A percentile compares a stretch with the other conserved stretches of the same genome.
phyloP scores from a whole-genome alignment of 2,329 filamentous ascomycete genomes.

The Colletotrichum godetiae region DNA sequence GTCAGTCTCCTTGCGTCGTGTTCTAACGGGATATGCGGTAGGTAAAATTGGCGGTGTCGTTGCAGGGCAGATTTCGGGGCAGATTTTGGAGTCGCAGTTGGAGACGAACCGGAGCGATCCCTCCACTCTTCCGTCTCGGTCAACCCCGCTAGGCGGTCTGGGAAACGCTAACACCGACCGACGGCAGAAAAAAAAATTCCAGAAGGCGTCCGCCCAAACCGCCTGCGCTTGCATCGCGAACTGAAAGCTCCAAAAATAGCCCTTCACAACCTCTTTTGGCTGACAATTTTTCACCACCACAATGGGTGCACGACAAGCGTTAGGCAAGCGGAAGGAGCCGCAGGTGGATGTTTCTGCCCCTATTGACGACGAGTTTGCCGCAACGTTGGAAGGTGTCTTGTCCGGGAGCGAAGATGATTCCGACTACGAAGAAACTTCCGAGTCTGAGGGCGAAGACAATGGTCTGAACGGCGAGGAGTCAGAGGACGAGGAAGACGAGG shows the following conservation, averaged over 20 bases:
- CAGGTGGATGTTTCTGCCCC: constrained; percentile 64
- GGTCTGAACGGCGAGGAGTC: constrained; percentile 53
- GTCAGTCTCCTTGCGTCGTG: neutral
- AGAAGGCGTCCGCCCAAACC: constrained; percentile 20
- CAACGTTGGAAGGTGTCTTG: constrained; percentile 66
- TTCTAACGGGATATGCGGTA: neutral
- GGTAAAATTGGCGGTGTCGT: neutral
- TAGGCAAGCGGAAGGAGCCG: constrained; percentile 74
- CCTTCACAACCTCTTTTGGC: constrained; percentile 19
- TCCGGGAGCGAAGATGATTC: constrained; percentile 69
- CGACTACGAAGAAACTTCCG: constrained; percentile 60
- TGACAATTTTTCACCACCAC: constrained; percentile 32
- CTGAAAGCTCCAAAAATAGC: constrained; percentile 36
- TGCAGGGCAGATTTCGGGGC: constrained; percentile 10
- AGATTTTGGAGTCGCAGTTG: neutral
- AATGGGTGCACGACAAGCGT: constrained; percentile 55
- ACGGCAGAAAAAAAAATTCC: constrained; percentile 38
- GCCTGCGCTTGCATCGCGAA: constrained; percentile 33
- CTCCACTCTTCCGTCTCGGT: constrained; percentile 20
- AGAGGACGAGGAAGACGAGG: constrained; percentile 51
- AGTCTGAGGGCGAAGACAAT: constrained; percentile 43
- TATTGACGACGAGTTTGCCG: constrained; percentile 71
- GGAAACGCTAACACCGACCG: constrained; percentile 13
- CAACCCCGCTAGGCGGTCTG: constrained; percentile 35
- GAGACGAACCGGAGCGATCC: neutral